A percentile compares a stretch with the other conserved stretches of the same genome.
These are phyloP conservation scores for Coemansia sp. DNA, from an alignment of 192 early-diverging fungal genomes.

Conservation along the genomic window DNA sequence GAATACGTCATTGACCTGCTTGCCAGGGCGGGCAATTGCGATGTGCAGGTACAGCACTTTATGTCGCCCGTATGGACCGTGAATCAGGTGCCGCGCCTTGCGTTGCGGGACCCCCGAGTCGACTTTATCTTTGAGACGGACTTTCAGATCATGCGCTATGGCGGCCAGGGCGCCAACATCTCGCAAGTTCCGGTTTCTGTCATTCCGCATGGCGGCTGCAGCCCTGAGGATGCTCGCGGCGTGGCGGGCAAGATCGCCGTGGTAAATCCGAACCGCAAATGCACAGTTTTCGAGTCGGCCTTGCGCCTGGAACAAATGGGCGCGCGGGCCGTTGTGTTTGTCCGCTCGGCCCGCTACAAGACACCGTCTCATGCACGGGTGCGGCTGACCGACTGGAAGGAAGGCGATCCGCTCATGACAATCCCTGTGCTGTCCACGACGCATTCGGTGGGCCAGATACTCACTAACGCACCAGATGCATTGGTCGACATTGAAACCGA, in stretches of 20 bases:
- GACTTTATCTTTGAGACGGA: conserved; percentile 37
- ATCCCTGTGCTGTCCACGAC: conserved; percentile 58
- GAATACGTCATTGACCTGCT: conserved; percentile 33
- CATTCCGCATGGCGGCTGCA: conserved; percentile 49
- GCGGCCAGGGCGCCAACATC: conserved; percentile 50
- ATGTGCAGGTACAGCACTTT: conserved; percentile 35
- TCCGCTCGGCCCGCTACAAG: conserved; percentile 43
- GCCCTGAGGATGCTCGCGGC: conserved; percentile 24
- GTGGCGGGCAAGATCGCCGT: conserved; percentile 52
- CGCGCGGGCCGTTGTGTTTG: conserved; percentile 56
- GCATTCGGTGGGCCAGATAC: conserved; percentile 51
- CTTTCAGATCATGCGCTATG: conserved; percentile 52
- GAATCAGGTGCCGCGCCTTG: conserved; percentile 4
- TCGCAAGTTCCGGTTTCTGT: conserved; percentile 31
- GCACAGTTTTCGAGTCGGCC: conserved; percentile 54
- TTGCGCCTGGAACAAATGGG: conserved; percentile 54
- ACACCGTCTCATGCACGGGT: conserved; percentile 50
- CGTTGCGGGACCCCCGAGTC: conserved; percentile 6
- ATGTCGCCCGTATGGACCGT: conserved; percentile 42
- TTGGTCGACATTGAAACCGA: conserved; percentile 49
- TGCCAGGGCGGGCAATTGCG: conserved; percentile 19
- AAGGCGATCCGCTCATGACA: conserved; percentile 56
- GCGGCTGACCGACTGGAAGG: conserved; percentile 57
- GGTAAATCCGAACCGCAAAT: conserved; percentile 31
- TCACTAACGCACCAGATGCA: conserved; percentile 24